Evolutionary conservation across 208 protist species (phyloP).

Genomic region (Trypanosoma theileri): DNA sequence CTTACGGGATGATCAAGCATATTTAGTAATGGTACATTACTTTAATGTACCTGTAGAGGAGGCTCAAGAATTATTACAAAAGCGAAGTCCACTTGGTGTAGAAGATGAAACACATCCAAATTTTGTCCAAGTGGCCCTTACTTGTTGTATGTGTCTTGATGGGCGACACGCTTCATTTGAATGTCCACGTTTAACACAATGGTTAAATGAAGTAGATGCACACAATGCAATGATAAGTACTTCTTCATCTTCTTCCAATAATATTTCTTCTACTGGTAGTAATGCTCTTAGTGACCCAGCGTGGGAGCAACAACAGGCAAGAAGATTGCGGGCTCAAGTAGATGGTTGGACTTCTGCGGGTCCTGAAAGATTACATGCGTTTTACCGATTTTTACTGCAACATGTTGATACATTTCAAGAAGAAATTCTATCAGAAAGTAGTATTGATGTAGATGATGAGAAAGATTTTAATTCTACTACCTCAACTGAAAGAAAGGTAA

Average conservation of each 20-base stretch:
- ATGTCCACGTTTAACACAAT: conserved; percentile 65
- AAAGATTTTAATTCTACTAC: background rate
- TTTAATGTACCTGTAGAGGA: conserved; percentile 75
- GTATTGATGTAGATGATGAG: conserved; percentile 16
- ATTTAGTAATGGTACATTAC: conserved; percentile 53
- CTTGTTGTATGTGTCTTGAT: conserved; percentile 91
- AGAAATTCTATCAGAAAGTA: conserved; percentile 1
- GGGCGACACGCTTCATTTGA: conserved; percentile 69
- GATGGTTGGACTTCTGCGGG: conserved; percentile 82
- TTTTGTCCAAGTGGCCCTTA: conserved; percentile 82
- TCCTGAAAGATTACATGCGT: conserved; percentile 76
- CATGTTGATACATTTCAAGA: conserved; percentile 44
- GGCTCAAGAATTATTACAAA: conserved; percentile 51
- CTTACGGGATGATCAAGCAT: conserved; percentile 51
- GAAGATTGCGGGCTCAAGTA: conserved; percentile 67
- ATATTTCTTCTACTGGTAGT: background rate
- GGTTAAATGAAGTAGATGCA: conserved; percentile 54
- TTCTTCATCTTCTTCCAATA: background rate
- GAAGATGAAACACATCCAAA: conserved; percentile 57
- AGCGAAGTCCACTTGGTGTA: conserved; percentile 34
- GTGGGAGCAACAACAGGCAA: conserved; percentile 24
- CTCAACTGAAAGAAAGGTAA: too few relatives aligned
- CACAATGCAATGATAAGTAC: conserved; percentile 5
- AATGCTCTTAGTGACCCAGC: conserved; percentile 20
- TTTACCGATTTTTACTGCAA: conserved; percentile 72